A percentile compares a stretch with the other conserved stretches of the same genome.
Evolutionary conservation across 495 filamentous ascomycete genomes (phyloP).

Genomic region (Rusavskia elegans): DNA sequence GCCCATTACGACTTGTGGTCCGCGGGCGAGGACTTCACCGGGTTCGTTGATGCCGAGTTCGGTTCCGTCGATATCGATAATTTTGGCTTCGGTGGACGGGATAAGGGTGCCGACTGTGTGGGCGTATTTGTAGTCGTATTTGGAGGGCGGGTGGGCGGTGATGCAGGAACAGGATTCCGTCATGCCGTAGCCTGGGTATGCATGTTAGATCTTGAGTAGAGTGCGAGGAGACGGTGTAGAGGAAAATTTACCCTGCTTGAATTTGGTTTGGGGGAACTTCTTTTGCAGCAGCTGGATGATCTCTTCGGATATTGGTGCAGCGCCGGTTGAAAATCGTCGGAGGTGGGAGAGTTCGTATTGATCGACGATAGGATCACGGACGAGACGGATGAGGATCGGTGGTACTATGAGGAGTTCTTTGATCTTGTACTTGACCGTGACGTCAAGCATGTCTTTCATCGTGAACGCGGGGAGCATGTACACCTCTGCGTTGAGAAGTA

Average conservation of each 20-base stretch:
- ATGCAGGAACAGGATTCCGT: constrained; percentile 51
- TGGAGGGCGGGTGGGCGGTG: constrained; percentile 36
- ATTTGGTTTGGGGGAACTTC: constrained; percentile 45
- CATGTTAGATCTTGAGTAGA: no score
- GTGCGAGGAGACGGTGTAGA: no score
- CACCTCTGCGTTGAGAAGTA: constrained; percentile 38
- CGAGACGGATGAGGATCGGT: constrained; percentile 51
- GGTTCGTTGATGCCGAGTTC: constrained; percentile 31
- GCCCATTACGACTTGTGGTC: constrained; percentile 41
- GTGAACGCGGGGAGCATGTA: constrained; percentile 44
- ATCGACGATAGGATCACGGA: constrained; percentile 46
- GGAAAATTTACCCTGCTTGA: constrained; percentile 30
- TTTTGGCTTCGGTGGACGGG: constrained; percentile 43
- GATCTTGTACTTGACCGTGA: constrained; percentile 35
- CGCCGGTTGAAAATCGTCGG: constrained; percentile 36
- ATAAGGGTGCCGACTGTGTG: constrained; percentile 44
- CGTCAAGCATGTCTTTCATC: constrained; percentile 37
- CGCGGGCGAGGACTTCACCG: constrained; percentile 45
- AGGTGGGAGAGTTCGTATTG: constrained; percentile 41
- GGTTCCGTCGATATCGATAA: constrained; percentile 33
- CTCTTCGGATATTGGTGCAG: constrained; percentile 49
- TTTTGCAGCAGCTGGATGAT: constrained; percentile 39
- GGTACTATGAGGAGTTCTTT: constrained; percentile 49
- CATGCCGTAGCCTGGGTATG: constrained; percentile 41
- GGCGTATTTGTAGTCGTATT: constrained; percentile 39